Evolutionary conservation across 2,329 filamentous ascomycete genomes (phyloP).

Genomic region (Alternaria sp.): DNA sequence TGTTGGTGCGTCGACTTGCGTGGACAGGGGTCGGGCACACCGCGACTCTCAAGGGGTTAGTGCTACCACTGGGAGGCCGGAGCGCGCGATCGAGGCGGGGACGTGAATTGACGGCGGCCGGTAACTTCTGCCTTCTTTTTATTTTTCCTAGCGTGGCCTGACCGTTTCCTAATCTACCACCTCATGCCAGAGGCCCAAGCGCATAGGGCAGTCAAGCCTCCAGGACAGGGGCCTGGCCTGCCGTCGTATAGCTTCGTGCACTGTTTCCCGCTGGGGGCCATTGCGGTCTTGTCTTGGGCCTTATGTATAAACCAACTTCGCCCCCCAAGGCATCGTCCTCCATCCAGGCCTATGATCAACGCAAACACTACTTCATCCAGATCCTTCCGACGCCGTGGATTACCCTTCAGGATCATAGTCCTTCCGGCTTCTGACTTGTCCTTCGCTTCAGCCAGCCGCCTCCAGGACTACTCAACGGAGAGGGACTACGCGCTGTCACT

Average conservation of each 20-base stretch:
- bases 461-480: slow-evolving; percentile 23
- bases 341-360: slow-evolving; percentile 46
- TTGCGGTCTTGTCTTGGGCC: slow-evolving; percentile 28
- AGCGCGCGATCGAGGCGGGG: slow-evolving; percentile 49
- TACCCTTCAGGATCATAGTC: slow-evolving; percentile 11
- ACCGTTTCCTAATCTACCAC: slow-evolving; percentile 43
- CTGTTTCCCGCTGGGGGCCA: slow-evolving; percentile 39
- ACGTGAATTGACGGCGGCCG: slow-evolving; percentile 35
- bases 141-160: slow-evolving; percentile 46
- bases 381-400: slow-evolving; percentile 17
- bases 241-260: slow-evolving; percentile 39
- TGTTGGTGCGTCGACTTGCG: slow-evolving; percentile 27
- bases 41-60: slow-evolving; percentile 38
- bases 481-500: slow-evolving; percentile 33
- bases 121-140: slow-evolving; percentile 41
- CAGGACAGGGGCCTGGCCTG: slow-evolving; percentile 37
- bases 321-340: slow-evolving; percentile 34
- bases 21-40: slow-evolving; percentile 41
- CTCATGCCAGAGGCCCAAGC: slow-evolving; percentile 41
- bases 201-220: slow-evolving; percentile 38
- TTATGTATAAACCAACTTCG: slow-evolving; percentile 49
- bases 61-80: slow-evolving; percentile 43
- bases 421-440: slow-evolving; percentile 26
- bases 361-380: slow-evolving; percentile 31
- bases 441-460: slow-evolving; percentile 39